Evolutionary conservation across 2,329 filamentous ascomycete species (phyloP).

Genomic region (Xylariaceae sp.): DNA sequence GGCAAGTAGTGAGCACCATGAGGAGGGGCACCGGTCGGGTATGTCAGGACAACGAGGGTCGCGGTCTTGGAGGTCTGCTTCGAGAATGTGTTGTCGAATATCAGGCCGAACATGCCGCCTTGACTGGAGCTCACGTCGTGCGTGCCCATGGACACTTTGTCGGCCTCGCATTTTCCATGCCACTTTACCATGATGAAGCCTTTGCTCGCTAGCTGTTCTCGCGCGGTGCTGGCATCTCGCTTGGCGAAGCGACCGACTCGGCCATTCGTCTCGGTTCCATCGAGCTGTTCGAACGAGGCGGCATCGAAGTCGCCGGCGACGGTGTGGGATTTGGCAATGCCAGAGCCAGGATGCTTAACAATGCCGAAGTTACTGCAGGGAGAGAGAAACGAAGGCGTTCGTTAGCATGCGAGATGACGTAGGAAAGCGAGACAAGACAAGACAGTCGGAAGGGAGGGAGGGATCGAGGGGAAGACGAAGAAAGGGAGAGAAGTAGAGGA

Average conservation of each 20-base stretch:
- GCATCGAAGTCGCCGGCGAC: constrained; percentile 39
- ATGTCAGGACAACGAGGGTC: constrained; percentile 90
- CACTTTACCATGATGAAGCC: constrained; percentile 70
- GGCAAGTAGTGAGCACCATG: constrained; percentile 68
- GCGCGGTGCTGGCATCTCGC: constrained; percentile 55
- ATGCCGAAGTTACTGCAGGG: constrained; percentile 78
- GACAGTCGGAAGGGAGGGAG: not conserved
- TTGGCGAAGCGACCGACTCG: constrained; percentile 47
- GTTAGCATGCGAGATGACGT: constrained; percentile 1
- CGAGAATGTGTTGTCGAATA: constrained; percentile 98
- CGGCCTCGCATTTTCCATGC: constrained; percentile 92
- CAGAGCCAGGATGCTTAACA: constrained; percentile 88
- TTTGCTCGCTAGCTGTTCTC: constrained; percentile 60
- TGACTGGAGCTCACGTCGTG: constrained; percentile 71
- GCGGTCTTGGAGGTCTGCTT: constrained; percentile 92
- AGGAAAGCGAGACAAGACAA: not conserved
- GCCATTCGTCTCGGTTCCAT: constrained; percentile 31
- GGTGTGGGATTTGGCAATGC: constrained; percentile 45
- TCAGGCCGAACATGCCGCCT: constrained; percentile 89
- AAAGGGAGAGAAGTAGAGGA: not conserved
- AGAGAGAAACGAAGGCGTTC: not conserved
- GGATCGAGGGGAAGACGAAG: not conserved
- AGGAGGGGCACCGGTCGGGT: constrained; percentile 75
- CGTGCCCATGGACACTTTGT: constrained; percentile 87
- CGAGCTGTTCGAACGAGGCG: constrained; percentile 44